Evolutionary conservation across 805 yeast species (phyloP).

Genomic region (Saccharomycodes ludwigii): DNA sequence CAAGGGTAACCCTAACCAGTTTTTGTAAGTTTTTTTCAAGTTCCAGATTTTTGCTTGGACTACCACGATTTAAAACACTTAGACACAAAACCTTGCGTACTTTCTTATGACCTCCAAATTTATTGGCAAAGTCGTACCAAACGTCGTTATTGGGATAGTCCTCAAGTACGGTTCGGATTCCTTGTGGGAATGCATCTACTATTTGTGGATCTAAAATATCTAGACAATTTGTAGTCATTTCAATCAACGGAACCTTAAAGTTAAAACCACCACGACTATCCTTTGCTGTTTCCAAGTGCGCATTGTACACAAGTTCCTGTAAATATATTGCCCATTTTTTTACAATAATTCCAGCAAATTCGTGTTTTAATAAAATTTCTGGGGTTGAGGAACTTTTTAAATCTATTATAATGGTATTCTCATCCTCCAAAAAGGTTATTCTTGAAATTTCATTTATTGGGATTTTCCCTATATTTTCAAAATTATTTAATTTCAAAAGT

Average conservation of each 20-base stretch:
- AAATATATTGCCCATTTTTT: conserved; percentile 31
- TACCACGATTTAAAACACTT: conserved; percentile 25
- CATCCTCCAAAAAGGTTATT: conserved; percentile 18
- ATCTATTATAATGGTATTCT: conserved; percentile 22
- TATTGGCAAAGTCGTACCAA: conserved; percentile 29
- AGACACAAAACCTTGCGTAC: conserved; percentile 24
- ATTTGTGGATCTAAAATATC: too few relatives aligned
- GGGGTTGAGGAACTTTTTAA: conserved; percentile 32
- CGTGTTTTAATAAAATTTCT: conserved; percentile 27
- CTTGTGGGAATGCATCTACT: too few relatives aligned
- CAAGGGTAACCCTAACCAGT: conserved; percentile 20
- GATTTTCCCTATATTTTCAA: conserved; percentile 29
- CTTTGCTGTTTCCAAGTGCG: not conserved
- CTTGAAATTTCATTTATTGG: conserved; percentile 24
- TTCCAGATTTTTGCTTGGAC: conserved; percentile 20
- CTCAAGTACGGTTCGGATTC: not conserved
- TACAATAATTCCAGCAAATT: conserved; percentile 20
- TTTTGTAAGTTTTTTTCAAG: conserved; percentile 13
- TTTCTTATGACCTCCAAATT: conserved; percentile 12
- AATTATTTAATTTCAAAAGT: conserved; percentile 12
- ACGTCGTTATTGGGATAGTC: not conserved
- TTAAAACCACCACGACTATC: not conserved
- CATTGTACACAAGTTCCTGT: conserved; percentile 5
- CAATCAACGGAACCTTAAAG: too few relatives aligned
- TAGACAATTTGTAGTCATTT: too few relatives aligned